Evolutionary conservation across 257 asterid genomes (phyloP).

Genomic region (Misopates orontium): DNA sequence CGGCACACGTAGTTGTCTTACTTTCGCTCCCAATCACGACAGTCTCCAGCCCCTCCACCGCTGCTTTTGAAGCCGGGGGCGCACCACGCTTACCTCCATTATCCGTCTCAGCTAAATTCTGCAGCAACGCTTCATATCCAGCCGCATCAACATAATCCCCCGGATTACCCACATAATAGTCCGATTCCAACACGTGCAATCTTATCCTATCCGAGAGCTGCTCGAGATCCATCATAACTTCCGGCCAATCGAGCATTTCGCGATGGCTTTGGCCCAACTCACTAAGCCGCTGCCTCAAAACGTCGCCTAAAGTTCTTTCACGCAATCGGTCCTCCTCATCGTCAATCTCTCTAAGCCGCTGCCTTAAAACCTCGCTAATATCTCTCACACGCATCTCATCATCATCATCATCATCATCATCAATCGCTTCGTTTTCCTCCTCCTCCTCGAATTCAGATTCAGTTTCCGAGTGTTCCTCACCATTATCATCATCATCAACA

Average conservation of each 20-base stretch:
- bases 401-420: constrained; percentile 52
- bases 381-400: constrained; percentile 54
- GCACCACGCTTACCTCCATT: constrained; percentile 76
- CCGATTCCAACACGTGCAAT: constrained; percentile 59
- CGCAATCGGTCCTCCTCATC: constrained; percentile 47
- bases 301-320: constrained; percentile 52
- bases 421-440: constrained; percentile 39
- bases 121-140: constrained; percentile 81
- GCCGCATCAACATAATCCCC: constrained; percentile 94
- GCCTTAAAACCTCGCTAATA: constrained; percentile 63
- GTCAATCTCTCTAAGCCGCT: constrained; percentile 70
- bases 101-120: constrained; percentile 77
- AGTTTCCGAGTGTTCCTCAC: no score
- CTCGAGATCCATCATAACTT: constrained; percentile 81
- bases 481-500: constrained; percentile 41
- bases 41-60: constrained; percentile 60
- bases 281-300: constrained; percentile 59
- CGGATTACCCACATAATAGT: constrained; percentile 74
- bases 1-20: constrained; percentile 50
- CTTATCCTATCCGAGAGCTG: constrained; percentile 77
- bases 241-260: no score
- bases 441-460: no score
- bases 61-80: constrained; percentile 79
- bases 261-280: constrained; percentile 38
- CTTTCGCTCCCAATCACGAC: constrained; percentile 43